Evolutionary conservation across 1,284 basidiomycete species (phyloP).

Genomic region (Sphagnurus paluster): DNA sequence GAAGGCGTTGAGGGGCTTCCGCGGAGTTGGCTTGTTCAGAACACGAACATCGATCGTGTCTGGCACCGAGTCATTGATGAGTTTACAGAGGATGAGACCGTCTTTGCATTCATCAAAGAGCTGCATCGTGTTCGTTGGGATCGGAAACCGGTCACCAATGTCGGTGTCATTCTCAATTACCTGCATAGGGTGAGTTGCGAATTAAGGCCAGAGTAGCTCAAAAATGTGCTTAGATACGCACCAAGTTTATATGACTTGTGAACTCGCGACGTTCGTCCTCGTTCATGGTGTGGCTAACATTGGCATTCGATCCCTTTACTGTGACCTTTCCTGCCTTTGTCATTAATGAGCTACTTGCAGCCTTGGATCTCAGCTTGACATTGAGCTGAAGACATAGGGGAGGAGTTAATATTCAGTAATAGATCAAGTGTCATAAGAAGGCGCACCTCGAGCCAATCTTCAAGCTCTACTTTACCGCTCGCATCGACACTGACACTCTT

Average conservation of each 20-base stretch:
- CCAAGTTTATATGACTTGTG: constrained; percentile 96
- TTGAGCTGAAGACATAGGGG: constrained; percentile 62
- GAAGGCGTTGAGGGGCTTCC: constrained; percentile 90
- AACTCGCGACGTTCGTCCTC: constrained; percentile 96
- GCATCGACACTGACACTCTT: constrained; percentile 95
- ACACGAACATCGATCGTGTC: constrained; percentile 99
- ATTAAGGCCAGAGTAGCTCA: constrained; percentile 2
- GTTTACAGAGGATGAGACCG: constrained; percentile 95
- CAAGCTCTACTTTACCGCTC: constrained; percentile 94
- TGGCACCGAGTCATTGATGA: constrained; percentile 98
- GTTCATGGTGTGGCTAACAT: constrained; percentile 97
- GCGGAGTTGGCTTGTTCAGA: constrained; percentile 81
- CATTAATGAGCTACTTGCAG: constrained; percentile 51
- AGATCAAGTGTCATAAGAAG: constrained; percentile 12
- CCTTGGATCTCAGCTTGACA: constrained; percentile 72
- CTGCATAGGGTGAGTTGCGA: constrained; percentile 43
- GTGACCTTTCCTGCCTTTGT: constrained; percentile 90
- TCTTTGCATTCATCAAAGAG: constrained; percentile 97
- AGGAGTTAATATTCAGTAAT: constrained; percentile 9
- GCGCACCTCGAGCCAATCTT: constrained; percentile 95
- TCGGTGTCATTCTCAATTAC: constrained; percentile 91
- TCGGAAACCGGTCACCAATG: constrained; percentile 82
- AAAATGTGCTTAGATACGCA: constrained; percentile 34
- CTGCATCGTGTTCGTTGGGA: constrained; percentile 98
- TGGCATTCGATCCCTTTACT: constrained; percentile 93